Base-by-base conservation (phyloP, 106 monocot species). In the Acorus calamus region DNA sequence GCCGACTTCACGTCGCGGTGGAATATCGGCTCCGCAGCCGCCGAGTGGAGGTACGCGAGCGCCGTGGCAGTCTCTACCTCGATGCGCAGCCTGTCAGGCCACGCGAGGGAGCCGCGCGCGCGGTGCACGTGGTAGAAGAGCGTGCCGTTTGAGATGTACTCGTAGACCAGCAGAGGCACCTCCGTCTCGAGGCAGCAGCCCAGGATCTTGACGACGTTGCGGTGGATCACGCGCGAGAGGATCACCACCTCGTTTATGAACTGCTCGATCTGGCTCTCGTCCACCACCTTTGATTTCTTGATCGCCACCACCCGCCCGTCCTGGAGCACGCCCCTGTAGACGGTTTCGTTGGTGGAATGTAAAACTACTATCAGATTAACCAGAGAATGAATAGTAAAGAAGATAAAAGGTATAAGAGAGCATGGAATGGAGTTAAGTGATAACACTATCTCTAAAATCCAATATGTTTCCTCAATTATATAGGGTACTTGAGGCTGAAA, bases 1-100 rank as follows among this genome's bases (percentile, higher is more conserved):
- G 71, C 42, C 0, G 73, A 70, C 64, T 84, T 84, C 3, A 80
- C 67, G 50, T 84, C 80, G 11, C 84, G 7, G 70, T 84, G 84
- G 60, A 80, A 48, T 57, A 80, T 84, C 2, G 77, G 74, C 7
- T 13, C 51, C 2, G 66, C 41, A 8, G 73, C 55, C 2, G 76
- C 62, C 2, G 76, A 84, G 28, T 84, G 84, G 8, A 84, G 73
- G 49, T 85, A 80, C 7, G 80, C 76, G 0, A 85, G 69, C 6
- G 80, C 84, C 14, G 14, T 71, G 5, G 80, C 77, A 2, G 77
- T 65, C 74, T 80, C 77, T 8, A 46, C 11, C 0, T 71, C 77
- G 5, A 85, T 72, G 47, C 80, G 11, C 7, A 80, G 55, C 9
- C 77, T 65, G 14, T 9, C 5, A 0, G 68, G 67, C 72, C 70